Percentiles rank a stretch among this genome's conserved stretches.
phyloP scores from a whole-genome alignment of 345 rosid genomes.

The Dovyalis caffra region DNA sequence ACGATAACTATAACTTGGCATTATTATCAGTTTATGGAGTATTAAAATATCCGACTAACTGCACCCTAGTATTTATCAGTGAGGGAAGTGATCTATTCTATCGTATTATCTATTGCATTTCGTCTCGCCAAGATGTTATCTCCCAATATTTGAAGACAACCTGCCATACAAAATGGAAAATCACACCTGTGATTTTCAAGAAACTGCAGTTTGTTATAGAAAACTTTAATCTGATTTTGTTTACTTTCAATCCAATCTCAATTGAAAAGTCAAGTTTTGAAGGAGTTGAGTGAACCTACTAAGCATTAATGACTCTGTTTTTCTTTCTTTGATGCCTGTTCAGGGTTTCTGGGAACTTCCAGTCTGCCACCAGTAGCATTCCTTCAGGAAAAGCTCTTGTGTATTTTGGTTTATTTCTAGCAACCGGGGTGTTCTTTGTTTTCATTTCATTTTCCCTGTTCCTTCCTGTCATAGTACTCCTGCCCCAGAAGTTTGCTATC shows the following conservation, averaged over 20 bases:
- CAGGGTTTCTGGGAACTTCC: slow-evolving; percentile 85
- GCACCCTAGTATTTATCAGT: neutral
- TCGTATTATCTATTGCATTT: neutral
- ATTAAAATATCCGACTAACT: neutral
- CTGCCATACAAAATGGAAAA: neutral
- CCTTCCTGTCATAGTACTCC: slow-evolving; percentile 84
- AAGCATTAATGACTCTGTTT: neutral
- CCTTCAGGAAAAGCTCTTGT: slow-evolving; percentile 89
- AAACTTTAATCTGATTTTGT: neutral
- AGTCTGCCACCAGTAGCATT: slow-evolving; percentile 81
- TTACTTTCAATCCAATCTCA: neutral
- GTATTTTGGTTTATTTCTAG: slow-evolving; percentile 83
- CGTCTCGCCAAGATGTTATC: neutral
- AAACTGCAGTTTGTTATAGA: neutral
- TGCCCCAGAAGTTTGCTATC: slow-evolving; percentile 95
- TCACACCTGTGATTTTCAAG: neutral
- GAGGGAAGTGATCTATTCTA: neutral
- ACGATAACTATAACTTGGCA: neutral
- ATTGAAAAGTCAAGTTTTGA: neutral
- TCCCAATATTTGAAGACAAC: neutral
- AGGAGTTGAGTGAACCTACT: neutral
- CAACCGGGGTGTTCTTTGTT: slow-evolving; percentile 75
- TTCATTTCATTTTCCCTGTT: slow-evolving; percentile 86
- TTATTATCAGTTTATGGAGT: neutral
- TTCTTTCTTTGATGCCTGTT: neutral